Evolutionary conservation across 2,329 filamentous ascomycete species (phyloP).

Genomic region (Apiospora sp.): DNA sequence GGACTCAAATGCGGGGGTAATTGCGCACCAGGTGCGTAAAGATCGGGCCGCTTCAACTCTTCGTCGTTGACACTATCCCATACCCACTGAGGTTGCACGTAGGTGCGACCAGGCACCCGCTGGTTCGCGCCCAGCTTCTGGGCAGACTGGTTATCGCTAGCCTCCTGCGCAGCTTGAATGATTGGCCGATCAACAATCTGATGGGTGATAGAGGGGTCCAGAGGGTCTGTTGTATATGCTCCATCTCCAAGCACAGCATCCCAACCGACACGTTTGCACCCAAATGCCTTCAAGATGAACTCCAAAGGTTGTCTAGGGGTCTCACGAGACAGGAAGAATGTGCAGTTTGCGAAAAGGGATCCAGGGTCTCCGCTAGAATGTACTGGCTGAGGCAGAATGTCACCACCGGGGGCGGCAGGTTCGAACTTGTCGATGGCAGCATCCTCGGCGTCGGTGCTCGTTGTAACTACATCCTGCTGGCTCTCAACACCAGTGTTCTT

Average conservation of each 20-base stretch:
- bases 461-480: constrained; percentile 50
- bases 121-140: constrained; percentile 68
- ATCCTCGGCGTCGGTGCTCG: constrained; percentile 55
- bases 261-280: constrained; percentile 96
- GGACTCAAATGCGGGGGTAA: constrained; percentile 95
- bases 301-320: constrained; percentile 90
- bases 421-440: constrained; percentile 90
- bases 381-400: constrained; percentile 82
- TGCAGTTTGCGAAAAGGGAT: constrained; percentile 86
- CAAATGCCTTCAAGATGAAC: constrained; percentile 91
- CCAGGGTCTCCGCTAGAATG: constrained; percentile 71
- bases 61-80: constrained; percentile 97
- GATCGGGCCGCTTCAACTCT: constrained; percentile 83
- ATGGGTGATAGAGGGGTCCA: constrained; percentile 89
- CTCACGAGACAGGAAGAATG: constrained; percentile 92
- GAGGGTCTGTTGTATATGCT: constrained; percentile 89
- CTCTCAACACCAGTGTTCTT: constrained; percentile 60
- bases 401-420: constrained; percentile 82
- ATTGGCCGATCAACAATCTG: constrained; percentile 93
- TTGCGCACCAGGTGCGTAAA: constrained; percentile 89
- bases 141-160: constrained; percentile 66
- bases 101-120: constrained; percentile 88
- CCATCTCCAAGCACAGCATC: constrained; percentile 89
- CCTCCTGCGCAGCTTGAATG: constrained; percentile 64
- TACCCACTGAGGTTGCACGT: constrained; percentile 97